phyloP scores from a whole-genome alignment of 2,329 filamentous ascomycete genomes.

The Aureobasidium sp. region DNA sequence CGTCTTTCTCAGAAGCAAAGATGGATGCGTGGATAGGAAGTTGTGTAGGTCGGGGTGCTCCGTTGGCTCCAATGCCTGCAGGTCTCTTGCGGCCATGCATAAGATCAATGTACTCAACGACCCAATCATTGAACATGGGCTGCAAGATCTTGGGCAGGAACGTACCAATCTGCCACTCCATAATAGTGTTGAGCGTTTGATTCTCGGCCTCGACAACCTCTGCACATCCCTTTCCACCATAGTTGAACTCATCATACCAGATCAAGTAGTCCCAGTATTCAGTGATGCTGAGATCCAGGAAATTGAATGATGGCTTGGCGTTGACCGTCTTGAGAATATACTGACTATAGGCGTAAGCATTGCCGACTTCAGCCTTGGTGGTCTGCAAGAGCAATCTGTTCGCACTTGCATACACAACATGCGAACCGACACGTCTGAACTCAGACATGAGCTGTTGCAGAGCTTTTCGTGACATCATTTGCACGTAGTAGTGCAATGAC shows the following conservation, averaged over 20 bases:
- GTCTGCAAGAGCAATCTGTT: conserved; percentile 89
- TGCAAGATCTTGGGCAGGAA: conserved; percentile 79
- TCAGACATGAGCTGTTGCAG: conserved; percentile 96
- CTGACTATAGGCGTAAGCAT: conserved; percentile 92
- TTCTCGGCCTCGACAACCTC: conserved; percentile 70
- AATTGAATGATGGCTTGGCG: conserved; percentile 89
- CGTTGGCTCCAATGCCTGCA: conserved; percentile 32
- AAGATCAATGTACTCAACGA: conserved; percentile 87
- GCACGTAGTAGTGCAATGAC: conserved; percentile 91
- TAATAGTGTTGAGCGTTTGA: conserved; percentile 80
- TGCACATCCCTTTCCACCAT: conserved; percentile 85
- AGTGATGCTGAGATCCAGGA: conserved; percentile 92
- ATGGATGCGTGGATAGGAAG: conserved; percentile 50
- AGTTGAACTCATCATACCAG: conserved; percentile 99
- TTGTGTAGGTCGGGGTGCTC: conserved; percentile 53
- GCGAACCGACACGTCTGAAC: conserved; percentile 88
- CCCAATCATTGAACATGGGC: conserved; percentile 80
- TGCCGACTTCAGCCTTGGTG: conserved; percentile 91
- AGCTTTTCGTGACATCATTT: conserved; percentile 97
- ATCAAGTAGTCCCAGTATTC: conserved; percentile 99
- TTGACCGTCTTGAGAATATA: conserved; percentile 98
- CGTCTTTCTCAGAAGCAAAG: conserved; percentile 50
- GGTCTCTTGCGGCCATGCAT: conserved; percentile 84
- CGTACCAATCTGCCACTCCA: conserved; percentile 96
- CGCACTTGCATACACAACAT: conserved; percentile 89